These are phyloP conservation scores for Verruconis gallopava DNA, from an alignment of 2,329 filamentous ascomycete genomes.

Conservation along the genomic window DNA sequence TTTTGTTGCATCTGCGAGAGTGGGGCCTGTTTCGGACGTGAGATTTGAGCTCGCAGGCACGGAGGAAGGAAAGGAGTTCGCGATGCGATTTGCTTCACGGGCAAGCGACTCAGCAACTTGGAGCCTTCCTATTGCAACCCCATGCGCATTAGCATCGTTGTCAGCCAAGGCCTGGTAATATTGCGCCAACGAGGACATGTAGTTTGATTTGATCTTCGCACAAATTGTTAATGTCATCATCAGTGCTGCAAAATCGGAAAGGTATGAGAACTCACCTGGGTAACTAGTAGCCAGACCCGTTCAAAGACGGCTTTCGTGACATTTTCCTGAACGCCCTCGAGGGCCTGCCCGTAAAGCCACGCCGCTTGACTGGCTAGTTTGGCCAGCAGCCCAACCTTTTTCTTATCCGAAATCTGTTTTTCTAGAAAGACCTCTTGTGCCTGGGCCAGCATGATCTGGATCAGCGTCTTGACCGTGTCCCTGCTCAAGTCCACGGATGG, in stretches of 20 bases:
- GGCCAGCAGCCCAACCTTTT: conserved; percentile 82
- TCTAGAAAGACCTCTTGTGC: conserved; percentile 96
- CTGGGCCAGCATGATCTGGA: conserved; percentile 85
- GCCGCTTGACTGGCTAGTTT: conserved; percentile 87
- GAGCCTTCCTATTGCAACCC: conserved; percentile 69
- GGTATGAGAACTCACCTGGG: conserved; percentile 46
- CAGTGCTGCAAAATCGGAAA: neutral
- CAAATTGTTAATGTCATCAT: conserved; percentile 34
- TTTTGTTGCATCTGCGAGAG: conserved; percentile 70
- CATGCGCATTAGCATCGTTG: conserved; percentile 77
- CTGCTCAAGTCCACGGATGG: conserved; percentile 91
- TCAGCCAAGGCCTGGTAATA: conserved; percentile 91
- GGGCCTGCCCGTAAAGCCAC: conserved; percentile 74
- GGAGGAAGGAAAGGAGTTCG: conserved; percentile 67
- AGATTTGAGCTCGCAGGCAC: conserved; percentile 74
- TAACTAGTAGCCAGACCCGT: conserved; percentile 77
- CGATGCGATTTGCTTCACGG: conserved; percentile 63
- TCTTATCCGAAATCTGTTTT: conserved; percentile 84
- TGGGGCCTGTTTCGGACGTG: conserved; percentile 59
- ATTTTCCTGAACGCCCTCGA: conserved; percentile 86
- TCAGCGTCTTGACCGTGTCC: conserved; percentile 90
- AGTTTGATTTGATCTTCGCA: conserved; percentile 57
- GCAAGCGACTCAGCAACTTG: conserved; percentile 67
- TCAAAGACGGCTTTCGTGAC: conserved; percentile 86
- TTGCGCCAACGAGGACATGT: conserved; percentile 76